Evolutionary conservation across 352 stramenopile species (phyloP).

Genomic region (Blastocystis sp.): DNA sequence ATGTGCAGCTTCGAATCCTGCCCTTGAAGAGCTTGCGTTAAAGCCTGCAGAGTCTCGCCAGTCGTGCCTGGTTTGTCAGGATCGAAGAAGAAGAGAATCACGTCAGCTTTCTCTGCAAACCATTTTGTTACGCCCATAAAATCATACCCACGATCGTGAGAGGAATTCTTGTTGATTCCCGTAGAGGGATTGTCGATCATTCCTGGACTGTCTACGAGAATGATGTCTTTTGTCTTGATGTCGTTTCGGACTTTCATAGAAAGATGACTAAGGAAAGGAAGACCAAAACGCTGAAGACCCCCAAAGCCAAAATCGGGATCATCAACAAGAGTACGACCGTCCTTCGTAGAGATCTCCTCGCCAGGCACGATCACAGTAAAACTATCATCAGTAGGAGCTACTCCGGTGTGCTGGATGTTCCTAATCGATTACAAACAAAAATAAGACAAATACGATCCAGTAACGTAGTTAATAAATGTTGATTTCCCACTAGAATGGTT

Average conservation of each 20-base stretch:
- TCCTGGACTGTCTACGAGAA: conserved; percentile 94
- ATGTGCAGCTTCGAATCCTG: conserved; percentile 99
- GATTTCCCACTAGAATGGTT: conserved; percentile 97
- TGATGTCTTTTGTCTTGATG: conserved; percentile 84
- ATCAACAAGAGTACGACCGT: conserved; percentile 84
- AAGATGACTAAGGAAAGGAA: conserved; percentile 92
- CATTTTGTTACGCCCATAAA: conserved; percentile 74
- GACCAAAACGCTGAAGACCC: conserved; percentile 87
- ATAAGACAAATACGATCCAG: conserved; percentile 70
- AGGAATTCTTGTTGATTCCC: neutral
- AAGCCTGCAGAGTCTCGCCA: conserved; percentile 92
- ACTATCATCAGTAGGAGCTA: conserved; percentile 97
- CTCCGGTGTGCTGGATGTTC: conserved; percentile 93
- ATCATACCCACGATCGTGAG: conserved; percentile 64
- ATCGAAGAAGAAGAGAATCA: conserved; percentile 99
- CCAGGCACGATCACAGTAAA: conserved; percentile 98
- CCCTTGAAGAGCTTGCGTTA: conserved; percentile 89
- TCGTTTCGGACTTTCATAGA: conserved; percentile 91
- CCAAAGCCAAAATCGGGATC: conserved; percentile 96
- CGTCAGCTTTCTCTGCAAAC: conserved; percentile 95
- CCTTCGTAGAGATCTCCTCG: conserved; percentile 87
- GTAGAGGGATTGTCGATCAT: conserved; percentile 92
- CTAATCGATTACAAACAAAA: neutral
- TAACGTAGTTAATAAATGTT: conserved; percentile 97
- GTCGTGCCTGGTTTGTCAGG: conserved; percentile 98